Evolutionary conservation across 2,329 filamentous ascomycete genomes (phyloP), one percentile per base, ranked within the genome.

Genomic region (Incumbomyces lentus): DNA sequence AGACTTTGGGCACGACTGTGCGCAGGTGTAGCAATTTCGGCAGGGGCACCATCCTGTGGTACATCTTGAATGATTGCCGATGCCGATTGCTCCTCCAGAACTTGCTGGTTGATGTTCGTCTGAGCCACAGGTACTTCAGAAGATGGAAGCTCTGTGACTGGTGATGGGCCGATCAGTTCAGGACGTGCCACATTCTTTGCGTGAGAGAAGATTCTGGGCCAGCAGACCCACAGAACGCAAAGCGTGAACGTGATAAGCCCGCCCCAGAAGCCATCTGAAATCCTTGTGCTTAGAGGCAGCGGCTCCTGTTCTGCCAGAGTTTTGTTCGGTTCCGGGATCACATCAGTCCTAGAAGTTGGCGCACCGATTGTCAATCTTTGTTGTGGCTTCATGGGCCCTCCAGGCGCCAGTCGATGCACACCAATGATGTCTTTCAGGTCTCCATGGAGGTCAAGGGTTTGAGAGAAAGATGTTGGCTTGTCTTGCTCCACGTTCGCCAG

Each of bases 351-450:
- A 8, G 33, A 45, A 8, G 54, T 41, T 4, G 52, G 50, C 14
- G 42, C 50, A 6, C 49, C 52, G 18, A 58, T 56, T n/a, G 54
- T 58, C 47, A 57, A 39, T 6, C 47, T 47, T 32, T 54, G 45
- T 71, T 74, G 54, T 81, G 70, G 40, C 76, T 73, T 3, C 76
- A 50, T 76, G 70, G 38, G 19, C n/a, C 48, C 34, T 2, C 67
- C 66, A 29, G 78, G 75, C 22, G 22, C 22, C 33, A 85, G 68
- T 2, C 73, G 75, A 58, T 89, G 85, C 1, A 82, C 82, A n/a
- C 85, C 85, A 7, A 85, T 74, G 46, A 90, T 66, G 1, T 56
- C 52, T 42, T 55, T 49, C 37, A 53, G 37, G 14, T 55, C 46
- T 22, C 49, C 44, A 13, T 50, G 40, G 22, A 57, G 49, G 38